Evolutionary conservation across 345 rosid genomes (phyloP), one percentile per base, ranked within the genome.

Genomic region (Salix suchowensis): DNA sequence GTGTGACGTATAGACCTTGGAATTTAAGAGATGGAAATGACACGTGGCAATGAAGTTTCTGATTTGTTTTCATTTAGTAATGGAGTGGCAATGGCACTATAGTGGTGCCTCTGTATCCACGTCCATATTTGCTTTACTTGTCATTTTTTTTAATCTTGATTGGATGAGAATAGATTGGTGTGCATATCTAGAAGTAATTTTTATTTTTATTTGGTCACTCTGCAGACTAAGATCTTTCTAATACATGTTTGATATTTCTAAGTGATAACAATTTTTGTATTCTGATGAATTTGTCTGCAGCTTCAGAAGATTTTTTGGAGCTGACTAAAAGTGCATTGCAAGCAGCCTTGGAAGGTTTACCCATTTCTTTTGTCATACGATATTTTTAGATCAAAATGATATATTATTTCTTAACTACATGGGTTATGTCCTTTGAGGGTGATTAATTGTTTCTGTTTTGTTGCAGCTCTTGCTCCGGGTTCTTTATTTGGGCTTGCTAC

Each of bases 261-360:
- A 39, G 72, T 39, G 21, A 14, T 68, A 23, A 75, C 34, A 54
- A 21, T 14, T 6, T 37, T 11, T 60, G 13, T 5, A 23, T 18
- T 62, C n/a, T 66, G 26, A 14, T 71, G 48, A 67, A 65, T 71
- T 58, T 72, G 6, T 71, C 65, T 87, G 84, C 89, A 96, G 98
- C 97, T 76, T 93, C 98, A 36, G 97, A 93, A 80, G 99, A 96
- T 60, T 96, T 96, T 88, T 86, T 96, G 91, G 99, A 93, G 84
- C 99, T 93, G 54, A 91, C 97, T 3, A 96, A 92, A 82, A 93
- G 97, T 85, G 94, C 99, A 39, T 84, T 96, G 76, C 86, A 89
- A 81, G 98, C 99, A 9, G 91, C 96, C 69, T 85, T 96, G 76
- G 98, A 96, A 96, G 98, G 98, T 93, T 78, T 68, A 40, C 55